Percentiles rank a stretch among this genome's conserved stretches.
These are phyloP conservation scores for Bathelium albidoporum DNA, from an alignment of 495 filamentous ascomycete genomes.

Conservation along the genomic window DNA sequence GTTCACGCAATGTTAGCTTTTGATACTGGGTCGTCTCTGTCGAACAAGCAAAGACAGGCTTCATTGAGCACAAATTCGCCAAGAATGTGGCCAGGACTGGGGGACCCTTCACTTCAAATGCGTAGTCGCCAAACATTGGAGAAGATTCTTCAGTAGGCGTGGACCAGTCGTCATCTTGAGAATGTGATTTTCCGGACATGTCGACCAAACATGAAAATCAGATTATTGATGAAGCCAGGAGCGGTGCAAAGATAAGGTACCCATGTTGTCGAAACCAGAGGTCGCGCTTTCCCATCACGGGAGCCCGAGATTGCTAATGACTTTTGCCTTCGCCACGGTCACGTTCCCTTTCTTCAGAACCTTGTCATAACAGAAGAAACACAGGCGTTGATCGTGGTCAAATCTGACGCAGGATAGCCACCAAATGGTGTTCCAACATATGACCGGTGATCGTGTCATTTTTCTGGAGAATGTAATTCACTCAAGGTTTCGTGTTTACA, in stretches of 20 bases:
- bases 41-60: not conserved
- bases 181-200: not conserved
- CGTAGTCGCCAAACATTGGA: not conserved
- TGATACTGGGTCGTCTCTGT: not conserved
- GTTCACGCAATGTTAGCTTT: not conserved
- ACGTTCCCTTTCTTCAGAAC: too few relatives aligned
- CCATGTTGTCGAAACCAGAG: not conserved
- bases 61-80: not conserved
- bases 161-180: not conserved
- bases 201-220: not conserved
- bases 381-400: too few relatives aligned
- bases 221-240: not conserved
- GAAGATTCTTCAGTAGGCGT: not conserved
- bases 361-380: too few relatives aligned
- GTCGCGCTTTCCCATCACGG: not conserved
- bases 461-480: too few relatives aligned
- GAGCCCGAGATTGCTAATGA: not conserved
- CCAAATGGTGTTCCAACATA: too few relatives aligned
- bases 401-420: too few relatives aligned
- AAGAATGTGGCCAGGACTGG: not conserved
- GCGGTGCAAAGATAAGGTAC: too few relatives aligned
- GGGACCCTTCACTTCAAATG: not conserved
- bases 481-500: too few relatives aligned
- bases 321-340: too few relatives aligned
- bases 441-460: too few relatives aligned